phyloP scores from a whole-genome alignment of 306 rosid genomes.

The Vigna hirtella region DNA sequence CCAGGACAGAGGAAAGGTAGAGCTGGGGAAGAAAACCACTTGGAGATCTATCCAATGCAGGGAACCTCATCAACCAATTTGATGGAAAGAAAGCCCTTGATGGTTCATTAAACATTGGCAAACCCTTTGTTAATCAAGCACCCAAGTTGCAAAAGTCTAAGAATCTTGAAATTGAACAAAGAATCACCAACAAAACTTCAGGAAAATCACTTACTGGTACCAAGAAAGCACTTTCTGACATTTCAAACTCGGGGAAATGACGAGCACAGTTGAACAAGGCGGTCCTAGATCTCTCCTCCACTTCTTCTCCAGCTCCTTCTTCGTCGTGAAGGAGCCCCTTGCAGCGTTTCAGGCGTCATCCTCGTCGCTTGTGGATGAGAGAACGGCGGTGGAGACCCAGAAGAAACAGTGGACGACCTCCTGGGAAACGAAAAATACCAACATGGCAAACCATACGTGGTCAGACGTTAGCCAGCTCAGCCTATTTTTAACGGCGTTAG shows the following conservation, averaged over 20 bases:
- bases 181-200: slow-evolving; percentile 46
- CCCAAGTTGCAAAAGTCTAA: slow-evolving; percentile 39
- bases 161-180: slow-evolving; percentile 34
- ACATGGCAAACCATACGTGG: too few species aligned
- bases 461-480: too few species aligned
- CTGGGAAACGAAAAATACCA: too few species aligned
- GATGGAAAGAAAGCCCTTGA: slow-evolving; percentile 62
- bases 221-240: slow-evolving; percentile 69
- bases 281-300: slow-evolving; percentile 57
- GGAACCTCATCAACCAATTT: slow-evolving; percentile 42
- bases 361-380: too few species aligned
- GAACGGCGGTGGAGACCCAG: too few species aligned
- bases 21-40: slow-evolving; percentile 74
- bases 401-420: too few species aligned
- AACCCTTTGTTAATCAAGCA: slow-evolving; percentile 45
- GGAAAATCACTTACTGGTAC: slow-evolving; percentile 48
- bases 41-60: slow-evolving; percentile 66
- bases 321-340: too few species aligned
- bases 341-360: too few species aligned
- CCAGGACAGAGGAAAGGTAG: slow-evolving; percentile 52
- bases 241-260: slow-evolving; percentile 62
- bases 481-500: too few species aligned
- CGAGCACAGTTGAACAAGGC: too few species aligned
- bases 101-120: slow-evolving; percentile 48
- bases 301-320: slow-evolving; percentile 43